Conservation (phyloP, 108 stramenopile genomes). For the Pseudonitzschia pungens region DNA sequence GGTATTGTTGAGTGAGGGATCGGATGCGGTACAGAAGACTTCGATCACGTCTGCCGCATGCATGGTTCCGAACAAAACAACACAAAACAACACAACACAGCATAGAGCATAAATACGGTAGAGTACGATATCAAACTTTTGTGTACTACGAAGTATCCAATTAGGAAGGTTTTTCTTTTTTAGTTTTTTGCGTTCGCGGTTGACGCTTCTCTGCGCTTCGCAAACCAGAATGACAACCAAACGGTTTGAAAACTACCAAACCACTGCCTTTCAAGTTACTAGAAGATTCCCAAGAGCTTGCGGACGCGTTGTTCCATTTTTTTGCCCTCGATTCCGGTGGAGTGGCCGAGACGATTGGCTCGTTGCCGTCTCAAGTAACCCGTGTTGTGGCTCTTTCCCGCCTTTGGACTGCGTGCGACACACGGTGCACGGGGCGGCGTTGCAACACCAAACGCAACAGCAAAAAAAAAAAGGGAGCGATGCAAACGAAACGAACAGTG, state of each 20-base stretch:
- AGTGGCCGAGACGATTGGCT: constrained; percentile 55
- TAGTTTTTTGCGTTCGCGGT: no score
- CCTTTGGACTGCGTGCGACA: constrained; percentile 5
- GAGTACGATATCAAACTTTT: not conserved
- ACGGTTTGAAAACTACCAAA: no score
- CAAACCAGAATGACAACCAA: no score
- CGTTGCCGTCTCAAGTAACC: constrained; percentile 70
- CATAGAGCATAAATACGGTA: not conserved
- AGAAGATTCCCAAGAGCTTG: constrained; percentile 42
- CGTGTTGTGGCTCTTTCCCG: constrained; percentile 75
- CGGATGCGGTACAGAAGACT: no score
- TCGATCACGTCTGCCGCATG: no score
- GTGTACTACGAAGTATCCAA: not conserved
- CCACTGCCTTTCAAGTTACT: no score
- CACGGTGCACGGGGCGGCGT: not conserved
- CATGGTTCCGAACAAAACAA: no score
- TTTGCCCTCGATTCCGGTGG: constrained; percentile 59
- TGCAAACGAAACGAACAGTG: no score
- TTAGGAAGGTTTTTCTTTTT: no score
- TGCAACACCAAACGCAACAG: not conserved
- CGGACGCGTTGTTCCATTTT: constrained; percentile 72
- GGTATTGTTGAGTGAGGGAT: no score
- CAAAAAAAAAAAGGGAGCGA: not conserved
- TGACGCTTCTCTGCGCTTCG: no score
- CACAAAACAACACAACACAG: not conserved